A percentile compares a stretch with the other conserved stretches of the same genome.
phyloP scores from a whole-genome alignment of 1,139 yeast genomes.

The Candida glucosophila region DNA sequence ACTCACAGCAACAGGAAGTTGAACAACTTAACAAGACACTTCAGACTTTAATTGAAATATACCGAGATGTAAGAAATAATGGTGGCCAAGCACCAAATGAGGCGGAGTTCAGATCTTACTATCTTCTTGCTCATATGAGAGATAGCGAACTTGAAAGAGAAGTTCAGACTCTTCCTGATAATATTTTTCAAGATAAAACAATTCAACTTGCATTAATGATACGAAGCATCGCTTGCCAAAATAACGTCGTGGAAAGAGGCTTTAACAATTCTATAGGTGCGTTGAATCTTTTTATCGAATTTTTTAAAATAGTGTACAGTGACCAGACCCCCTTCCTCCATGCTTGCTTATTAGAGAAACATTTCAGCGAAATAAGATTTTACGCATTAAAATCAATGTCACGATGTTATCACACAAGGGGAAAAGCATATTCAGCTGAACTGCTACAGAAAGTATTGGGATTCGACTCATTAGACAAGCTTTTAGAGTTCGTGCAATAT shows the following conservation, averaged over 20 bases:
- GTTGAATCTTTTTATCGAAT: constrained; percentile 51
- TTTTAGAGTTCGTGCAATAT: constrained; percentile 50
- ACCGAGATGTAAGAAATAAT: constrained; percentile 65
- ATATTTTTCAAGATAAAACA: constrained; percentile 43
- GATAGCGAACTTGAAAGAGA: constrained; percentile 83
- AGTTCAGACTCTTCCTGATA: constrained; percentile 57
- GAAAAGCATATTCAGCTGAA: constrained; percentile 51
- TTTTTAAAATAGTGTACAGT: constrained; percentile 49
- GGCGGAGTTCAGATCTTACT: constrained; percentile 89
- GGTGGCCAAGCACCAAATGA: constrained; percentile 74
- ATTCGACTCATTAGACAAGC: constrained; percentile 50
- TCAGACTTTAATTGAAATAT: constrained; percentile 83
- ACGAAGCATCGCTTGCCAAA: constrained; percentile 58
- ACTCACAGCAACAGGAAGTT: constrained; percentile 88
- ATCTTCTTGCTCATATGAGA: constrained; percentile 66
- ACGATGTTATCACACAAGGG: constrained; percentile 59
- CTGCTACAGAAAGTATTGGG: constrained; percentile 48
- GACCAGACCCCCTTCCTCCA: constrained; percentile 56
- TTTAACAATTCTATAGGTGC: constrained; percentile 50
- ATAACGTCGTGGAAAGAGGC: constrained; percentile 53
- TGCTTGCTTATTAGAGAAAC: constrained; percentile 72
- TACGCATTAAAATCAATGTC: constrained; percentile 67
- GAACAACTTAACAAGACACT: constrained; percentile 91
- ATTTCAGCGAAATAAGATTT: constrained; percentile 71
- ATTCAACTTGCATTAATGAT: constrained; percentile 68